Base-by-base conservation (phyloP, 1,139 yeast genomes). In the Suhomyces anneliseae region DNA sequence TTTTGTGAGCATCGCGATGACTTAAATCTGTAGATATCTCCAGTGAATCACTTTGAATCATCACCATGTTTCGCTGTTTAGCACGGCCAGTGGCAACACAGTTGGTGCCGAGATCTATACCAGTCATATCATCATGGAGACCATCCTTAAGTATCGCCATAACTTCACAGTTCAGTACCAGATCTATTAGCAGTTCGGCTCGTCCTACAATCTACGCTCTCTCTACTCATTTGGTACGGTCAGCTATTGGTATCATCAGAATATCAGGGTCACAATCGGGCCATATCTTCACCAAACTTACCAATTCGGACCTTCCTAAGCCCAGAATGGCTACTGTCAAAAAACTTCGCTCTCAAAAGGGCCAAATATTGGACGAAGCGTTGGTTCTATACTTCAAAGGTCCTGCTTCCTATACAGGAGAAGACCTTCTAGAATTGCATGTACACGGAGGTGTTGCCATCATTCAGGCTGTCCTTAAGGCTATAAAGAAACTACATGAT, bases 361-460 rank as follows among this genome's bases (percentile, higher is more conserved):
- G 65, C 0, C 52, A 62, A 2, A 56, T 89, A 1, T 67, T 93
- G 4, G 99, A 93, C 65, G 87, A 87, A 54, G 89, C 97, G 0
- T 65, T 93, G 24, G 74, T 87, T 0, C 58, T 90, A 2, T 86
- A 69, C 57, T 90, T 92, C 65, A 65, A 79, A 24, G 80, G 79
- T 1, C 98, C 98, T 0, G 71, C 74, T n/a, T 85, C 97, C 0
- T 95, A 86, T 58, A 93, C 98, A 0, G 99, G 99, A 0, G 98
- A 93, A 65, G 97, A 93, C 57, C 58, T 87, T 32, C 69, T 92
- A 11, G 99, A 93, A 58, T 64, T 93, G 15, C 98, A 93, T 61
- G 66, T 89, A 2, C 99, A 93, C 64, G 99, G 99, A 3, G 97
- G 99, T 7, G 82, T 79, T 10, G 97, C 98, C 0, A 90, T 93